These are phyloP conservation scores for Dothistroma pini DNA, from an alignment of 2,329 filamentous ascomycete species.

Conservation along the genomic window DNA sequence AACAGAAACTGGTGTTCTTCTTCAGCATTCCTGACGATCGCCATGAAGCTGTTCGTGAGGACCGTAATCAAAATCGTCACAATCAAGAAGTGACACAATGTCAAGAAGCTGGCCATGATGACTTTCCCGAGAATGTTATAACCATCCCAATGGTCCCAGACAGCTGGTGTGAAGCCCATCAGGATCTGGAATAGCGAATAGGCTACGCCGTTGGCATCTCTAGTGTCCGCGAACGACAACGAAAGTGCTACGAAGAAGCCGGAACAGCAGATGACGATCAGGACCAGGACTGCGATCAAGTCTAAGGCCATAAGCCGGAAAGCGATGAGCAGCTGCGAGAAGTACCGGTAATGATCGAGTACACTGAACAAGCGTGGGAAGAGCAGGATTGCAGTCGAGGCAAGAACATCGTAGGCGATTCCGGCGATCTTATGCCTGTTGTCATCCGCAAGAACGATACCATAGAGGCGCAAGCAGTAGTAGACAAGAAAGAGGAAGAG, in stretches of 20 bases:
- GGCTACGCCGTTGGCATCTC: slow-evolving; percentile 69
- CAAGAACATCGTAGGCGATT: slow-evolving; percentile 90
- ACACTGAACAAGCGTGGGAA: slow-evolving; percentile 90
- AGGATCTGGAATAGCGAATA: slow-evolving; percentile 91
- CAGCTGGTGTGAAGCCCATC: slow-evolving; percentile 93
- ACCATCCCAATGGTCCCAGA: slow-evolving; percentile 82
- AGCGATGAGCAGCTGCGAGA: slow-evolving; percentile 89
- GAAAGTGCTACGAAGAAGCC: slow-evolving; percentile 96
- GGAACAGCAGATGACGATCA: slow-evolving; percentile 84
- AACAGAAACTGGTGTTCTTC: slow-evolving; percentile 92
- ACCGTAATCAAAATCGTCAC: slow-evolving; percentile 94
- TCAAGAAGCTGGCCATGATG: slow-evolving; percentile 76
- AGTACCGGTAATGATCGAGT: slow-evolving; percentile 92
- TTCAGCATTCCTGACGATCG: slow-evolving; percentile 86
- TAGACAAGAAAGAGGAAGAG: slow-evolving; percentile 80
- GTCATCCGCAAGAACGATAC: slow-evolving; percentile 75
- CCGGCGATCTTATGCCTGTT: slow-evolving; percentile 66
- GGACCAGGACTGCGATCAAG: slow-evolving; percentile 74
- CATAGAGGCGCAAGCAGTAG: slow-evolving; percentile 84
- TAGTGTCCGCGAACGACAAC: slow-evolving; percentile 67
- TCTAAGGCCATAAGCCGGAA: slow-evolving; percentile 94
- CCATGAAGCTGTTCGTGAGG: slow-evolving; percentile 95
- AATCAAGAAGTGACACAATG: slow-evolving; percentile 92
- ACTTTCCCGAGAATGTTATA: slow-evolving; percentile 76
- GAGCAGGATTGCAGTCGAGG: slow-evolving; percentile 82